Evolutionary conservation across 2,329 filamentous ascomycete genomes (phyloP), one percentile per base, ranked within the genome.

Genomic region (Microcyclosporella mali): DNA sequence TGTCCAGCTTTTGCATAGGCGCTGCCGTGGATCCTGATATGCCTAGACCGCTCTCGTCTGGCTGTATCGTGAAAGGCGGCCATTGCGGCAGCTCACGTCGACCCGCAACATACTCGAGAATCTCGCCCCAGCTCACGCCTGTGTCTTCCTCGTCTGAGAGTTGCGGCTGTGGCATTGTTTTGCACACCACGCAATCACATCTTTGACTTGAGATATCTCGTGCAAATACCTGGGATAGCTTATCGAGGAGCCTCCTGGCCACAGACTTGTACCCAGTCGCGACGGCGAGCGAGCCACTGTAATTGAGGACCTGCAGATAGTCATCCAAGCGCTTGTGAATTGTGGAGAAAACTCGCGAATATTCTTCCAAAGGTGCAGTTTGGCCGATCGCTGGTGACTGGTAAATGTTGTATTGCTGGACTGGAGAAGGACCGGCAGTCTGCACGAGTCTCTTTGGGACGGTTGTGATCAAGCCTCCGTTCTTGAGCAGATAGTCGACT

Each of bases 201-300:
- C 83, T 81, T 57, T 95, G 82, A 0, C 81, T 81, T 0, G 89
- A 89, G 28, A 98, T 82, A 59, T 97, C 90, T 46, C 92, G 78
- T 2, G 88, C 89, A 66, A 98, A 97, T 7, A 98, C 88, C 43
- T 90, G 87, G 62, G 95, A 90, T 3, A 98, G 73, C 29, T 92
- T 81, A 66, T 98, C 90, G 4, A 97, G 75, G 17, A 97, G 69
- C 39, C 89, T 79, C 4, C 92, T 81, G 3, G 92, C 92, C n/a
- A 97, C 85, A 0, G 90, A 95, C 41, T 87, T 81, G 64, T 97
- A 95, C 4, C 92, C 92, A 0, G 90, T 97, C 12, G 92, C 92
- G 1, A 97, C 92, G 2, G 92, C 92, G 4, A 98, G 71, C 0
- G 90, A 97, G 3, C 92, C 92, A 55, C 85, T 87, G 50, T 84